Evolutionary conservation across 305 asterid species (phyloP).

Genomic region (Caryopteris hybrid): DNA sequence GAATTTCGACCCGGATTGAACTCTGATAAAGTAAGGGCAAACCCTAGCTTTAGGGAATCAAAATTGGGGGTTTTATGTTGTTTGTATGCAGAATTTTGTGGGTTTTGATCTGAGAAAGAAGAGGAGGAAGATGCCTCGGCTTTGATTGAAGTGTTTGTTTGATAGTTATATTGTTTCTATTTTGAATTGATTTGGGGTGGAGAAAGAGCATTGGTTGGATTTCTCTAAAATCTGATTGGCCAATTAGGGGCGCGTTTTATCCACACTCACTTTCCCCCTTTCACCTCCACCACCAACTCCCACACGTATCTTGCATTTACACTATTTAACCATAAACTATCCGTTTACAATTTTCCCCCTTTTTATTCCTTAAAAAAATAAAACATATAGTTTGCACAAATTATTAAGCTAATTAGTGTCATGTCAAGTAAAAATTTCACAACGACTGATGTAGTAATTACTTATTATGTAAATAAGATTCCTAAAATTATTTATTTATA

Average conservation of each 20-base stretch:
- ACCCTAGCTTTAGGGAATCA: not conserved
- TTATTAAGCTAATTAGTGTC: no score
- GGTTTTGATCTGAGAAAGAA: slow-evolving; percentile 16
- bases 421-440: no score
- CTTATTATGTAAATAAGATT: no score
- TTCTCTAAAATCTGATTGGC: slow-evolving; percentile 65
- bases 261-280: slow-evolving; percentile 54
- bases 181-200: slow-evolving; percentile 6
- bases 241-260: slow-evolving; percentile 52
- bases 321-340: no score
- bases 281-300: slow-evolving; percentile 3
- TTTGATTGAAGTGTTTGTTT: not conserved
- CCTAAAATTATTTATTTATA: no score
- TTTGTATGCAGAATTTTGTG: not conserved
- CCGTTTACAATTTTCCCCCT: no score
- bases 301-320: no score
- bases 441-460: no score
- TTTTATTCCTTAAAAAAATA: no score
- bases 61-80: slow-evolving; percentile 13
- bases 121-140: slow-evolving; percentile 6
- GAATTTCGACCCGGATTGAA: slow-evolving; percentile 7
- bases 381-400: no score
- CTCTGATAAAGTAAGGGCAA: not conserved
- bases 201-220: slow-evolving; percentile 39
- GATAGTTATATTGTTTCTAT: not conserved